Conservation (phyloP, 75 land plant species). For the Chamaecyparis obtusa region DNA sequence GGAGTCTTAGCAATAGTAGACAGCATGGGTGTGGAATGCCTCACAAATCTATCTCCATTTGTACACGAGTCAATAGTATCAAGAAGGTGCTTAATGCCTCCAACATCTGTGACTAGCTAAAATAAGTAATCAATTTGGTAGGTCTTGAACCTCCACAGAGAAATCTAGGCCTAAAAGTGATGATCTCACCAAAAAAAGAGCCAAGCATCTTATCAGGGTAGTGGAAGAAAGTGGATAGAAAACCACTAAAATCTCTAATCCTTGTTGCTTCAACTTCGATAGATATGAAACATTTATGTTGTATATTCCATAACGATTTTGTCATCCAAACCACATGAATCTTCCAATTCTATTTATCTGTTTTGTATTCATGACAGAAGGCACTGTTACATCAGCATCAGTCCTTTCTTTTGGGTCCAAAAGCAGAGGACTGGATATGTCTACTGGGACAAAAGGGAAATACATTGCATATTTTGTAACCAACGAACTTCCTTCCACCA, state of each 20-base stretch:
- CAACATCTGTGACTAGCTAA: too few species aligned
- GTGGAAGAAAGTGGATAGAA: neutral
- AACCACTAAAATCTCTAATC: neutral
- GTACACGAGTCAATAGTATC: too few species aligned
- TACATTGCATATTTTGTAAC: neutral
- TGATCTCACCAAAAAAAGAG: too few species aligned
- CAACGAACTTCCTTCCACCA: neutral
- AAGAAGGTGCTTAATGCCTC: too few species aligned
- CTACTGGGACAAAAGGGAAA: neutral
- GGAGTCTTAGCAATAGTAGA: too few species aligned
- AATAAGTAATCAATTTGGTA: too few species aligned
- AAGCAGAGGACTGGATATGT: neutral
- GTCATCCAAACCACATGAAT: neutral
- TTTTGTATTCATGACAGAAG: neutral
- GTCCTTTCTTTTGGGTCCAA: neutral
- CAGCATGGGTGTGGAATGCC: too few species aligned
- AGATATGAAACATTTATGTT: neutral
- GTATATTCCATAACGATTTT: neutral
- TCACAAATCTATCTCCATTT: too few species aligned
- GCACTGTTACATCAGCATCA: neutral
- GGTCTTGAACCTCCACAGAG: too few species aligned
- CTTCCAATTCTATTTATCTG: neutral
- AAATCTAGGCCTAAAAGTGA: too few species aligned
- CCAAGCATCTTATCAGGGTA: too few species aligned
- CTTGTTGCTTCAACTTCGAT: neutral